Conservation (phyloP, 2,329 filamentous ascomycete genomes). For the Aspergillus cejpii region DNA sequence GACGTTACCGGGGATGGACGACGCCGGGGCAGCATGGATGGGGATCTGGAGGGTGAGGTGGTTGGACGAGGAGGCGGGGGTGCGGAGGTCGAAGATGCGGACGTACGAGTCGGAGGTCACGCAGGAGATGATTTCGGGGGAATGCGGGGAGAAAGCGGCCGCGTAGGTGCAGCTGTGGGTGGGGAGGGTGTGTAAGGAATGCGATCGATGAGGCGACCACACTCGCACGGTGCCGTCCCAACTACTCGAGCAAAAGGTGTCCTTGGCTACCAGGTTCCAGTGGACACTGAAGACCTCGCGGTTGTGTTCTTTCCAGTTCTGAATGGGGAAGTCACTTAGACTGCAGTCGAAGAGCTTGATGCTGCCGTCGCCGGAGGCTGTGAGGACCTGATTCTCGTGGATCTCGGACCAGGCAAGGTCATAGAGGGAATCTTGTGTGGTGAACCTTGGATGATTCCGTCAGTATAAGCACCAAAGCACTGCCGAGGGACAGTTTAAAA, state of each 20-base stretch:
- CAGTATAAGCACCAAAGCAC: constrained; percentile 1
- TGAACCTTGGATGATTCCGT: constrained; percentile 58
- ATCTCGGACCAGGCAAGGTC: constrained; percentile 93
- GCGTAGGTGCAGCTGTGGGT: constrained; percentile 93
- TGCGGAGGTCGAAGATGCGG: constrained; percentile 84
- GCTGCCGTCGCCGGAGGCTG: constrained; percentile 85
- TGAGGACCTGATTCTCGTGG: constrained; percentile 88
- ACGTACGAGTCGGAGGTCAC: constrained; percentile 86
- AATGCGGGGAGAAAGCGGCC: constrained; percentile 82
- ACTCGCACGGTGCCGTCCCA: constrained; percentile 97
- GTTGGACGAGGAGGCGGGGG: constrained; percentile 76
- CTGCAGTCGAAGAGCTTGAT: constrained; percentile 88
- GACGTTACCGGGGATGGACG: constrained; percentile 36
- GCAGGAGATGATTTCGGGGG: constrained; percentile 74
- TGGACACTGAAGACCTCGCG: constrained; percentile 86
- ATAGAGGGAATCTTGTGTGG: constrained; percentile 95
- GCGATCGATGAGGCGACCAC: constrained; percentile 73
- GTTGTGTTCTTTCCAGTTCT: constrained; percentile 88
- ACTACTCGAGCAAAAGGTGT: constrained; percentile 81
- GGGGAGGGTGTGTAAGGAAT: constrained; percentile 76
- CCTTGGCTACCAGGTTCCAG: constrained; percentile 89
- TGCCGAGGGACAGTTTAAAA: background rate
- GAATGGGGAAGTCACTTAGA: constrained; percentile 75
- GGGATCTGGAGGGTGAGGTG: constrained; percentile 78
- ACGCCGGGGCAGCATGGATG: constrained; percentile 63